Evolutionary conservation across 768 basidiomycete species (phyloP).

Genomic region (Lactifluus rugatus): DNA sequence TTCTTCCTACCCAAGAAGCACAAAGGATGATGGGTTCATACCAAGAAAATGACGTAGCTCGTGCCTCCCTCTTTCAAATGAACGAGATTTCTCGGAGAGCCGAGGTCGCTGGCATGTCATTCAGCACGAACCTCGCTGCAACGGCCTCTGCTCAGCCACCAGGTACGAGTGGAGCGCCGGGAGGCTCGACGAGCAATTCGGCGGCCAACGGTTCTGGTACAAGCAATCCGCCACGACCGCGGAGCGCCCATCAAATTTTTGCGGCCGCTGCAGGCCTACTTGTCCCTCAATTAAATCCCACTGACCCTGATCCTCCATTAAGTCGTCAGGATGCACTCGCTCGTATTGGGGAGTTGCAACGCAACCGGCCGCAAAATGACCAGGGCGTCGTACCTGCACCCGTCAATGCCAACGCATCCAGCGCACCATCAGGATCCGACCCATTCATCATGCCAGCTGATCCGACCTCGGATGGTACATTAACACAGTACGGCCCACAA

Average conservation of each 20-base stretch:
- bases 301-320: slow-evolving; percentile 24
- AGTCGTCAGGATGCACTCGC: slow-evolving; percentile 39
- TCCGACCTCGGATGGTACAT: not conserved
- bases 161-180: slow-evolving; percentile 8
- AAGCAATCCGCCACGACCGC: slow-evolving; percentile 19
- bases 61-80: slow-evolving; percentile 65
- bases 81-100: slow-evolving; percentile 66
- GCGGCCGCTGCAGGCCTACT: slow-evolving; percentile 27
- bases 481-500: slow-evolving; percentile 18
- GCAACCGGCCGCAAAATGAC: slow-evolving; percentile 15
- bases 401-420: slow-evolving; percentile 14
- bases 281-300: slow-evolving; percentile 18
- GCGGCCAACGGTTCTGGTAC: not conserved
- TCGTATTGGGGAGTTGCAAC: slow-evolving; percentile 45
- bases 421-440: slow-evolving; percentile 6
- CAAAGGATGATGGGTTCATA: slow-evolving; percentile 43
- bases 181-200: slow-evolving; percentile 10
- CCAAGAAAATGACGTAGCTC: slow-evolving; percentile 49
- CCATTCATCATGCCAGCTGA: slow-evolving; percentile 10
- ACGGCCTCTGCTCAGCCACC: slow-evolving; percentile 14
- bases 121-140: slow-evolving; percentile 15
- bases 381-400: slow-evolving; percentile 7
- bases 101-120: slow-evolving; percentile 35
- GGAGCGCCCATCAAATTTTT: slow-evolving; percentile 25
- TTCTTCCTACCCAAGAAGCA: slow-evolving; percentile 48